Evolutionary conservation across 371 early-diverging fungal species (phyloP), one percentile per base, ranked within the genome.

Genomic region (Paraphysoderma sedebokerense): DNA sequence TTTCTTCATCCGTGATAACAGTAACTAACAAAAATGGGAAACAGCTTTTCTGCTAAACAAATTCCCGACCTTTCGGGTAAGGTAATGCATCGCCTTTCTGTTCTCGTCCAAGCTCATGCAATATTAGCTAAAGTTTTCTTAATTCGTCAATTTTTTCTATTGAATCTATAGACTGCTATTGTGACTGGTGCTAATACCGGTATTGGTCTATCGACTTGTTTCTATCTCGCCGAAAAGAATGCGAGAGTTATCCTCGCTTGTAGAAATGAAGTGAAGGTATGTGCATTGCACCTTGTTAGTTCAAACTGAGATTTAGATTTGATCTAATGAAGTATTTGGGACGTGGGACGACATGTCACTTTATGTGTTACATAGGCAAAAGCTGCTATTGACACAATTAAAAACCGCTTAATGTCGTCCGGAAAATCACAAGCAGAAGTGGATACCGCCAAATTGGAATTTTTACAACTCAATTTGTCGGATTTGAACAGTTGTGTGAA

Each of bases 121-220:
- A 42, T 31, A 5, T 30, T 42, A 32, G 42, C 30, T 31, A 13
- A 5, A 5, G 42, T 28, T 2, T 42, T 42, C 42, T 42, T 31
- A 1, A 6, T 46, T 11, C 11, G 40, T 5, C 20, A 46, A 2
- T 38, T 46, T 13, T 41, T 41, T 17, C 11, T 17, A 32, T 31
- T 46, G 26, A 3, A 11, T 9, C 28, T 27, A n/a, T 17, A 46
- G 24, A 20, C 6, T 4, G 32, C 9, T 7, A 49, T 71, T 8
- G 68, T 71, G 12, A 71, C 71, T 0, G 71, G 71, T 15, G 55
- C 71, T 41, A 71, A 66, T 59, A 53, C 57, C 32, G 71, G 71
- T 29, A 75, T 71, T 35, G 71, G 71, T 0, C 49, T 49, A 20
- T 56, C 50, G 9, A 73, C 74, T 2, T 69, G 68, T 7, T 51